Evolutionary conservation across 306 rosid species (phyloP), one percentile per base, ranked within the genome.

Genomic region (Malus sieversii): DNA sequence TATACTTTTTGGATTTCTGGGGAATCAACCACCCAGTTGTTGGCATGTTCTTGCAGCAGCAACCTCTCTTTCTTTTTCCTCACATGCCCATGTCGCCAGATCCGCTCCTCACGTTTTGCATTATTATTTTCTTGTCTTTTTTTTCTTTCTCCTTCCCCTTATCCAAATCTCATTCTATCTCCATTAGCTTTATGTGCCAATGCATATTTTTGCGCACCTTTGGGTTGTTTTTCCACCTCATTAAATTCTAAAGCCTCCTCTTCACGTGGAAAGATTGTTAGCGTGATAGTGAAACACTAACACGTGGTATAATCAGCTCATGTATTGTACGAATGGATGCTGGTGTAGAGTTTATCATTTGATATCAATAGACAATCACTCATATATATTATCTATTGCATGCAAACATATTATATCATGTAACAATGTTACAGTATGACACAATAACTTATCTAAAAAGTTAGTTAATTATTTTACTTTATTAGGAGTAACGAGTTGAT

Each of bases 31-130:
- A 79, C 80, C 66, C 53, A 58, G 81, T 78, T 9, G 48, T 35
- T 33, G 48, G 27, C 85, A 82, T 77, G 92, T 82, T 86, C 85
- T 83, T 23, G 70, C 70, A 20, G 72, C 15, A 59, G 81, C 78
- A 82, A 75, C 74, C 81, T 80, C 75, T 79, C 80, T 78, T 81
- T 78, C 85, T 82, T 75, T 80, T 80, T 80, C 85, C 27, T n/a
- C 98, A 91, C 93, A 86, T 91, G 98, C 87, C 74, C 79, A 46
- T 87, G 92, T 90, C 84, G 32, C 78, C 83, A 83, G 93, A 91
- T 88, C 93, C 92, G 81, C 82, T 86, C 81, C 84, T 87, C 82
- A 69, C 83, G 89, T 83, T 65, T 74, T 42, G 32, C 77, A 79
- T 86, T 75, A 82, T 81, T 80, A 70, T 74, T 73, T 74, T 77